Evolutionary conservation across 257 asterid genomes (phyloP).

Genomic region (Solanum sejunctum): DNA sequence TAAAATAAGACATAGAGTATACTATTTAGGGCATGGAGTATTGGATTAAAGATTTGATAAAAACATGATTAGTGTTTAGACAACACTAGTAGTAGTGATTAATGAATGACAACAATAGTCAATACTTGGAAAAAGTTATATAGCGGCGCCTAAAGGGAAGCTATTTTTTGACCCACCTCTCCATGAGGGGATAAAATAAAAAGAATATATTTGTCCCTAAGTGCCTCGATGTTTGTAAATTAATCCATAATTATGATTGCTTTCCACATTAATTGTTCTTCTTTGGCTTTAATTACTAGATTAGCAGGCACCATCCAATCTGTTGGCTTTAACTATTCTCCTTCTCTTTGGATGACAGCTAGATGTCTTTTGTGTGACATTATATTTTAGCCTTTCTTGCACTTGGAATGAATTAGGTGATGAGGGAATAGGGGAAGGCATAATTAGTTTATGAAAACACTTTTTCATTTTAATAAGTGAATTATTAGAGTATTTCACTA

Average conservation of each 20-base stretch:
- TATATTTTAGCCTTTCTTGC: neutral
- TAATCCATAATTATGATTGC: neutral
- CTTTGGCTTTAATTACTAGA: neutral
- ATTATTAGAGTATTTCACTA: too few relatives aligned
- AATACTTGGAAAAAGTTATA: neutral
- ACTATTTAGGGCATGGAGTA: neutral
- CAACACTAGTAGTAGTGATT: neutral
- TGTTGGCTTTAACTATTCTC: neutral
- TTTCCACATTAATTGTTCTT: neutral
- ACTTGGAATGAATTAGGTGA: neutral
- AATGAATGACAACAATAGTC: neutral
- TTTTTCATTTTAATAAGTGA: too few relatives aligned
- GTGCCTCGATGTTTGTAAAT: neutral
- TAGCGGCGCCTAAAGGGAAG: neutral
- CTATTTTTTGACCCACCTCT: constrained; percentile 6
- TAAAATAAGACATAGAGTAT: too few relatives aligned
- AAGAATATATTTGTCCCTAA: neutral
- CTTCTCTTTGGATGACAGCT: neutral
- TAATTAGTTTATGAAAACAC: neutral
- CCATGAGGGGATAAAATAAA: neutral
- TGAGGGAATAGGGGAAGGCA: neutral
- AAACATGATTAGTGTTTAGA: neutral
- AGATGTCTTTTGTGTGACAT: neutral
- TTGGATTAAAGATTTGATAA: neutral
- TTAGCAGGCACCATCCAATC: neutral